Percentiles rank a stretch among this genome's conserved stretches.
Conservation (phyloP, 768 basidiomycete species). For the Phanerodontia chrysosporium region DNA sequence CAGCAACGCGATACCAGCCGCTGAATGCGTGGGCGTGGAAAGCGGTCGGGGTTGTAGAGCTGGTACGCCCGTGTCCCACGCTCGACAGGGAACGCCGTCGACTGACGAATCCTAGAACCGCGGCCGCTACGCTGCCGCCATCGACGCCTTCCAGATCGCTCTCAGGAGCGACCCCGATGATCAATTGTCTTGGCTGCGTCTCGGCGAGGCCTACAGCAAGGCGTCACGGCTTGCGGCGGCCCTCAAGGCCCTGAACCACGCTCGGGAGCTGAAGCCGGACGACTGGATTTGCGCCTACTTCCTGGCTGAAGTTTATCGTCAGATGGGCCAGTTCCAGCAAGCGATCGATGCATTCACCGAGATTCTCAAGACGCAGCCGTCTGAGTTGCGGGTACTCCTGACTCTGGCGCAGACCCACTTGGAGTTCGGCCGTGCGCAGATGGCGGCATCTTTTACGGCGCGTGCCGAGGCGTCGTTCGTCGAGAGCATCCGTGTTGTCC, state of each 20-base stretch:
- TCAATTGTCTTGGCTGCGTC: conserved; percentile 78
- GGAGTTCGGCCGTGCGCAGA: conserved; percentile 63
- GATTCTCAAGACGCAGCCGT: conserved; percentile 51
- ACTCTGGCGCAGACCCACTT: conserved; percentile 71
- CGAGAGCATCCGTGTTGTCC: conserved; percentile 48
- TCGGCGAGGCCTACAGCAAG: conserved; percentile 88
- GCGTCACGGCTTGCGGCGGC: conserved; percentile 88
- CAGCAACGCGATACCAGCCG: conserved; percentile 53
- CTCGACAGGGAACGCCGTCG: background rate
- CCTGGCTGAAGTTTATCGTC: conserved; percentile 79
- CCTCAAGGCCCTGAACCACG: conserved; percentile 77
- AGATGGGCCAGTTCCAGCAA: conserved; percentile 70
- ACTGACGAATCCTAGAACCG: conserved; percentile 44
- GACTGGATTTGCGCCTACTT: conserved; percentile 85
- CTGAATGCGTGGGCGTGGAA: conserved; percentile 98
- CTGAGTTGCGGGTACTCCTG: conserved; percentile 68
- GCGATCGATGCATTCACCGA: conserved; percentile 63
- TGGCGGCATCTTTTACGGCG: conserved; percentile 62
- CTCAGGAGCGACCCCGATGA: conserved; percentile 77
- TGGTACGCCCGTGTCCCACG: conserved; percentile 49
- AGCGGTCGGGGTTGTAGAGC: conserved; percentile 85
- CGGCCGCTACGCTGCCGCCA: conserved; percentile 67
- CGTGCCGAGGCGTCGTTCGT: conserved; percentile 75
- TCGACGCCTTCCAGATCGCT: conserved; percentile 82
- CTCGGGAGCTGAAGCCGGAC: conserved; percentile 64